Evolutionary conservation across 257 asterid genomes (phyloP).

Genomic region (Phtheirospermum japonicum): DNA sequence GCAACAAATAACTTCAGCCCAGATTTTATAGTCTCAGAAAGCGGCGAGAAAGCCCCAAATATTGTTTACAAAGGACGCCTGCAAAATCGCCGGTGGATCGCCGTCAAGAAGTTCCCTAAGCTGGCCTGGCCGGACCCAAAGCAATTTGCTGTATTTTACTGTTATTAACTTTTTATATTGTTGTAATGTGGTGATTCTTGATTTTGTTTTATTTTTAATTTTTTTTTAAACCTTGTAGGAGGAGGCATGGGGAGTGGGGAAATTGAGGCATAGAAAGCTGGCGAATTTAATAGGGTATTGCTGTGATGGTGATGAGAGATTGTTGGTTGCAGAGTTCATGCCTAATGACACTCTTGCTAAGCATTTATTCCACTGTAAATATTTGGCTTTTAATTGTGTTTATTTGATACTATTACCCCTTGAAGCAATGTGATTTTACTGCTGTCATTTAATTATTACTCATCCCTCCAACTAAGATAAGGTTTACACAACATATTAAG

Average conservation of each 20-base stretch:
- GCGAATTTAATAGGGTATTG: constrained; percentile 71
- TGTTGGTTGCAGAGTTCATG: constrained; percentile 71
- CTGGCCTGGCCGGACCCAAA: constrained; percentile 72
- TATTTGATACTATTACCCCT: constrained; percentile 6
- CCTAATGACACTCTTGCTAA: constrained; percentile 70
- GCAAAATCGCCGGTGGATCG: constrained; percentile 59
- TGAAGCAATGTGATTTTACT: neutral
- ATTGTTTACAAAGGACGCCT: constrained; percentile 65
- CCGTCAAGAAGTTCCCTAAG: constrained; percentile 65
- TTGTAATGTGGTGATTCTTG: constrained; percentile 7
- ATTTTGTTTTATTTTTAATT: neutral
- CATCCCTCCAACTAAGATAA: too few species aligned
- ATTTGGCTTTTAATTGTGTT: constrained; percentile 1
- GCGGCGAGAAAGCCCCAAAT: constrained; percentile 71
- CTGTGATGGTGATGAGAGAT: constrained; percentile 77
- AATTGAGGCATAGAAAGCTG: constrained; percentile 52
- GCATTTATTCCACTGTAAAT: constrained; percentile 68
- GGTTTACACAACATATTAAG: too few species aligned
- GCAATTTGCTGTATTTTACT: constrained; percentile 61
- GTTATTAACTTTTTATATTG: neutral
- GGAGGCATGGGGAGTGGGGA: constrained; percentile 67
- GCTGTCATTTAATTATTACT: too few species aligned
- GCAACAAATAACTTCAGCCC: constrained; percentile 65
- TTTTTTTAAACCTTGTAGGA: constrained; percentile 42
- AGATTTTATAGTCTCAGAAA: constrained; percentile 65